A percentile compares a stretch with the other conserved stretches of the same genome.
These are phyloP conservation scores for Agrocybe praecox DNA, from an alignment of 768 basidiomycete genomes.

Conservation along the genomic window DNA sequence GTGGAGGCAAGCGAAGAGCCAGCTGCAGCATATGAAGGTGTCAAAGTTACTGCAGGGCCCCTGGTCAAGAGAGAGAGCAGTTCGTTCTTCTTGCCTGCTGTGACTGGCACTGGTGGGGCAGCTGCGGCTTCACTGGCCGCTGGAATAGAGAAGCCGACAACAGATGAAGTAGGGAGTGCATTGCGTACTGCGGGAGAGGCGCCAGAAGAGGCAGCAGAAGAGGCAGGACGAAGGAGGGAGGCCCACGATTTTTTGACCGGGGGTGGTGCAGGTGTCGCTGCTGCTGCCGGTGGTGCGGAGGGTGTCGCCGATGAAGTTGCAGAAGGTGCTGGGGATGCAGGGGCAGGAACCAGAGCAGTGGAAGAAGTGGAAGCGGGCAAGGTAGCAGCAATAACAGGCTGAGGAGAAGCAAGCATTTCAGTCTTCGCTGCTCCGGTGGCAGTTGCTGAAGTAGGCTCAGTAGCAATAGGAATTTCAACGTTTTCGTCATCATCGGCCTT, in stretches of 20 bases:
- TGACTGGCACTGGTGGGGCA: conserved; percentile 26
- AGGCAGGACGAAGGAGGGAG: conserved; percentile 58
- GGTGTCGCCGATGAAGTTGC: conserved; percentile 3
- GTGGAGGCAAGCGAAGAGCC: not conserved
- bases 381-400: not conserved
- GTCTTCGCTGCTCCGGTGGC: not conserved
- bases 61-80: conserved; percentile 56
- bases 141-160: conserved; percentile 76
- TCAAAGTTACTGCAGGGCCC: conserved; percentile 25
- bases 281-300: conserved; percentile 5
- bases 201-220: conserved; percentile 38
- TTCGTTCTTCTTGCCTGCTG: conserved; percentile 46
- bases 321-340: not conserved
- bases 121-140: conserved; percentile 36
- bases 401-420: not conserved
- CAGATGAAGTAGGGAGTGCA: conserved; percentile 66
- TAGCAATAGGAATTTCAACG: not conserved
- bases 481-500: not conserved
- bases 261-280: conserved; percentile 19
- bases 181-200: conserved; percentile 36
- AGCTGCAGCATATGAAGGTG: conserved; percentile 10
- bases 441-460: conserved; percentile 5
- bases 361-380: not conserved
- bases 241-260: conserved; percentile 75
- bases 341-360: conserved; percentile 1